phyloP scores from a whole-genome alignment of 257 asterid species.

The Solanum bulbocastanum region DNA sequence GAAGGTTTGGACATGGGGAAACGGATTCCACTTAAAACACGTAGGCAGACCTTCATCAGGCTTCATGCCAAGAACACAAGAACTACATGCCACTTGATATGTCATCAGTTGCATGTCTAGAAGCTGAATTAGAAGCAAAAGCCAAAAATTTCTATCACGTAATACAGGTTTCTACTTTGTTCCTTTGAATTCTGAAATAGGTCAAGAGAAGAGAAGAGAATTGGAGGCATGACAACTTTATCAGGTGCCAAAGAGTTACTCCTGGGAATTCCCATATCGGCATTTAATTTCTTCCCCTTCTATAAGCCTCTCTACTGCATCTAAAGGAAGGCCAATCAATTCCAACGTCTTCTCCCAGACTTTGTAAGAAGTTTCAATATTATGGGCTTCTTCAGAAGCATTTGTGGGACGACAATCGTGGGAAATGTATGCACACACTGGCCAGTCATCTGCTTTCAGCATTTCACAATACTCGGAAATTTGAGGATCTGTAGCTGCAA shows the following conservation, averaged over 20 bases:
- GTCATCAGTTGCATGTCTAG: neutral
- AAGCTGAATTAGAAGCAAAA: neutral
- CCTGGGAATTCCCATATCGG: constrained; percentile 19
- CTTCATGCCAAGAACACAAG: neutral
- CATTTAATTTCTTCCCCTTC: constrained; percentile 72
- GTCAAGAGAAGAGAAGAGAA: neutral
- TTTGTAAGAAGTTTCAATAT: constrained; percentile 44
- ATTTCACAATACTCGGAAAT: constrained; percentile 73
- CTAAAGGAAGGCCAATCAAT: constrained; percentile 71
- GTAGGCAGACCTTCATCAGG: neutral
- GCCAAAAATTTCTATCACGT: neutral
- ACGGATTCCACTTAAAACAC: neutral
- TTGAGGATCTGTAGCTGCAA: constrained; percentile 94
- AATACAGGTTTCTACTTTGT: neutral
- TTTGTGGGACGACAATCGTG: constrained; percentile 88
- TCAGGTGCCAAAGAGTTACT: neutral
- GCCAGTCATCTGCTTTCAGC: constrained; percentile 91
- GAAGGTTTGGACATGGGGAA: neutral
- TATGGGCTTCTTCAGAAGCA: constrained; percentile 91
- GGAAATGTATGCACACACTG: constrained; percentile 81
- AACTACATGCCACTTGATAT: neutral
- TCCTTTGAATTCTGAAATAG: neutral
- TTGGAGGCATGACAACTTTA: neutral
- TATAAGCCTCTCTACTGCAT: constrained; percentile 73
- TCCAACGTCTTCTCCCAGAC: constrained; percentile 96